These are phyloP conservation scores for Medicago lupulina DNA, from an alignment of 306 rosid species.

Conservation along the genomic window DNA sequence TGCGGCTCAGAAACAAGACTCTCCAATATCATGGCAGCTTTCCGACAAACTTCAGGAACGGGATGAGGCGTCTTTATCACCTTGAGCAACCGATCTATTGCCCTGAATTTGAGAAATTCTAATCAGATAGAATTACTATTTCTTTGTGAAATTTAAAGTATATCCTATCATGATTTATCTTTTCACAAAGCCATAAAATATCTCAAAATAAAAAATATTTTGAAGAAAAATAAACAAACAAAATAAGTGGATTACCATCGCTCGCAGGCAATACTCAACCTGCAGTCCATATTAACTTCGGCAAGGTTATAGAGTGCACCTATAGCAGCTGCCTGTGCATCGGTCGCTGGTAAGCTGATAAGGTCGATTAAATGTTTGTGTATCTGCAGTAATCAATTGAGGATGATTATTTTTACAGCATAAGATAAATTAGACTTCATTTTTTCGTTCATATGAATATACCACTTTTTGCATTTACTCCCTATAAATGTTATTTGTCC, in stretches of 20 bases:
- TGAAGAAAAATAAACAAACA: background rate
- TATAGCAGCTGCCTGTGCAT: conserved; percentile 94
- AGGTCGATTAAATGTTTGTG: conserved; percentile 90
- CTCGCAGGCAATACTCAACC: conserved; percentile 92
- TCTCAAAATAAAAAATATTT: background rate
- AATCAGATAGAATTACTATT: background rate
- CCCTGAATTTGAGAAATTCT: conserved; percentile 61
- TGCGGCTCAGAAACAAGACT: conserved; percentile 97
- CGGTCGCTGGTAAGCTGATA: conserved; percentile 83
- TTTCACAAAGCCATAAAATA: conserved; percentile 14
- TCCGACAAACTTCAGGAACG: conserved; percentile 90
- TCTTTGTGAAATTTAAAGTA: background rate
- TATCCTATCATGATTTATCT: background rate
- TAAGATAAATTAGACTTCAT: background rate
- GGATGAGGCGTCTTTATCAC: conserved; percentile 88
- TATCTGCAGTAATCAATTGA: conserved; percentile 60
- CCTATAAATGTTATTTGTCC: background rate
- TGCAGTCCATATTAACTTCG: conserved; percentile 98
- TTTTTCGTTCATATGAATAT: background rate
- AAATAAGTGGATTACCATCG: conserved; percentile 67
- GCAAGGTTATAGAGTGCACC: conserved; percentile 98
- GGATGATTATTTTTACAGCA: conserved; percentile 21
- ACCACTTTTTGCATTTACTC: background rate
- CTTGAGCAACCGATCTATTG: conserved; percentile 86
- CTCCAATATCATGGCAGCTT: conserved; percentile 93